Evolutionary conservation across 192 early-diverging fungal species (phyloP), one percentile per base, ranked within the genome.

Genomic region (Coemansia sp.): DNA sequence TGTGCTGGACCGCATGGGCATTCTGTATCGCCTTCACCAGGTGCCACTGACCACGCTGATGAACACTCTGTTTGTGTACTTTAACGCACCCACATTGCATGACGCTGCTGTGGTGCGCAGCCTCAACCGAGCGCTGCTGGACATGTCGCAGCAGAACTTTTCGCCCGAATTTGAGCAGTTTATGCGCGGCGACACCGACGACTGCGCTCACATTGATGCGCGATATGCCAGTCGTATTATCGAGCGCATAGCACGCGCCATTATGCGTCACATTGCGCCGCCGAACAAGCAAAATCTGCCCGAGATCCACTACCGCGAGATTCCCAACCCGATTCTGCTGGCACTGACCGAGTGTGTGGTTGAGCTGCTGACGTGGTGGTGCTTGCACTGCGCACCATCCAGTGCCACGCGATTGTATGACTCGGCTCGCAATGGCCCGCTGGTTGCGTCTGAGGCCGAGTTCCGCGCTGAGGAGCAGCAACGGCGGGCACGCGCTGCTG

Each of bases 41-140:
- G 86, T 84, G 23, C 88, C 88, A 12, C 76, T 92, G 39, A 85
- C 85, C 2, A 88, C 86, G 63, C 75, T 92, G 35, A 85, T 86
- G 60, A 85, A 86, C 67, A 79, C 86, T 4, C 60, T 92, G 43
- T 78, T 84, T 39, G 86, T 90, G 55, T 90, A 90, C 67, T 86
- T 86, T 58, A 79, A 85, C 25, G 85, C 89, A 2, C 82, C 84
- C 2, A 81, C 82, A 7, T 51, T 91, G n/a, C 78, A 83, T 56
- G 82, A 89, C 47, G 79, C 84, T 7, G 52, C 69, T 0, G 85
- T 86, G 14, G 55, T 79, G 54, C 83, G 84, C 62, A 79, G 79
- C 57, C 76, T 90, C 47, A 72, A 62, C 22, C 56, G 86, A 24
- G 68, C 77, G 41, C 63, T 90, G 57, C 80, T 90, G 21, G 88